phyloP scores from a whole-genome alignment of 306 rosid species.

The Astragalus glycyphyllos region DNA sequence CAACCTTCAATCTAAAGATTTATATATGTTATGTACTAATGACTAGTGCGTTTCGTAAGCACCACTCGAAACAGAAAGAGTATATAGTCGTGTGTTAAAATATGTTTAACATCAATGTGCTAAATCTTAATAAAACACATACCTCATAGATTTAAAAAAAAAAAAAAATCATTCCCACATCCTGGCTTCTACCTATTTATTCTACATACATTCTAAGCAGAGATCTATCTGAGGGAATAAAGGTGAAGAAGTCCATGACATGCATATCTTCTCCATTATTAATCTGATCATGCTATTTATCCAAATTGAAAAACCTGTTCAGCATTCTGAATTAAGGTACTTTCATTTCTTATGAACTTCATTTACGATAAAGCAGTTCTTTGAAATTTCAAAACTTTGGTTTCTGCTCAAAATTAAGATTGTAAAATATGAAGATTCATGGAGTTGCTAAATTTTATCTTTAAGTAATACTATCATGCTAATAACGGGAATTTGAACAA shows the following conservation, averaged over 20 bases:
- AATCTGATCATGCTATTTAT: slow-evolving; percentile 23
- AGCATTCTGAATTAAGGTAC: background rate
- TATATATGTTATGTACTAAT: too few relatives aligned
- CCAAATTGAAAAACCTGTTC: slow-evolving; percentile 19
- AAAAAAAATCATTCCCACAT: background rate
- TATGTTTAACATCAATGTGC: background rate
- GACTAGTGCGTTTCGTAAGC: too few relatives aligned
- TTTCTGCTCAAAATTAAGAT: slow-evolving; percentile 5
- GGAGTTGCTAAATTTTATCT: background rate
- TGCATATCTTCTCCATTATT: slow-evolving; percentile 11
- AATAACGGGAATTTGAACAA: background rate
- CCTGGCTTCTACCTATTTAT: slow-evolving; percentile 23
- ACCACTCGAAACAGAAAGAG: slow-evolving; percentile 4
- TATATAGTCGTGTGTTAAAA: background rate
- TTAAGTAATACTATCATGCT: background rate
- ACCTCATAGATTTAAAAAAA: background rate
- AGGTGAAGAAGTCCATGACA: slow-evolving; percentile 16
- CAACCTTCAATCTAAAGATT: slow-evolving; percentile 6
- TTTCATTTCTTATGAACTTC: background rate
- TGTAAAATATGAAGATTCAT: background rate
- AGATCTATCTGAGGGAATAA: background rate
- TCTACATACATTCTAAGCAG: slow-evolving; percentile 16
- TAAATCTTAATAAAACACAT: background rate
- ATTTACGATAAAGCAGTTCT: background rate
- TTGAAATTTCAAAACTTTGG: background rate